Evolutionary conservation across 192 early-diverging fungal genomes (phyloP), one percentile per base, ranked within the genome.

Genomic region (Spizellomyces punctatus): DNA sequence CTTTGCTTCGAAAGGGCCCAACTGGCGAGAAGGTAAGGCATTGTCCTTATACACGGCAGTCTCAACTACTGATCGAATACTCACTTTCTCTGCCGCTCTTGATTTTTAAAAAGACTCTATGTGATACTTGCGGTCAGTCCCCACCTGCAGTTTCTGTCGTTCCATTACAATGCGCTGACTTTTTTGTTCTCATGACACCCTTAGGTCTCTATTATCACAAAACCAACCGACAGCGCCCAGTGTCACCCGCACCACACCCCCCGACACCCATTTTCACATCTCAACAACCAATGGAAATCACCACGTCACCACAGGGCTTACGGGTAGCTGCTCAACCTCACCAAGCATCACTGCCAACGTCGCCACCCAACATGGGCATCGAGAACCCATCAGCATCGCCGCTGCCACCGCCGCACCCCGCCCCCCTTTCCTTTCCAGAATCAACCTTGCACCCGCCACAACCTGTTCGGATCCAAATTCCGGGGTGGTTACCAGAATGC

Each of bases 401-500:
- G 17, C 22, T 61, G 19, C 21, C 16, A 61, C 12, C 59, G 2
- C 41, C 59, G 41, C 59, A 0, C 2, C 59, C 59, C 17, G 16
- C 59, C 59, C 41, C 59, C 3, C 14, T 12, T 27, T 61, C 16
- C 59, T 22, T 41, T 22, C 2, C 16, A 61, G 19, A 36, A 2
- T 36, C 59, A 14, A 19, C 12, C 59, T 61, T 12, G 27, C 27
- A 61, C 21, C 14, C 3, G 10, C 59, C 17, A 14, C 16, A 12
- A 61, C 59, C 59, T 12, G 19, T 41, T 41, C 63, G 63, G 14
- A 64, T 64, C 6, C 36, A 22, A 10, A 9, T 64, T 10, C 83
- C 83, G 27, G 58, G 67, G 12, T 79, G 83, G 73, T 56, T 85
- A n/a, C 36, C 64, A 17, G 61, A 59, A 47, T 65, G 73, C 36